These are phyloP conservation scores for Quercus agrifolia DNA, from an alignment of 306 rosid genomes.

Conservation along the genomic window DNA sequence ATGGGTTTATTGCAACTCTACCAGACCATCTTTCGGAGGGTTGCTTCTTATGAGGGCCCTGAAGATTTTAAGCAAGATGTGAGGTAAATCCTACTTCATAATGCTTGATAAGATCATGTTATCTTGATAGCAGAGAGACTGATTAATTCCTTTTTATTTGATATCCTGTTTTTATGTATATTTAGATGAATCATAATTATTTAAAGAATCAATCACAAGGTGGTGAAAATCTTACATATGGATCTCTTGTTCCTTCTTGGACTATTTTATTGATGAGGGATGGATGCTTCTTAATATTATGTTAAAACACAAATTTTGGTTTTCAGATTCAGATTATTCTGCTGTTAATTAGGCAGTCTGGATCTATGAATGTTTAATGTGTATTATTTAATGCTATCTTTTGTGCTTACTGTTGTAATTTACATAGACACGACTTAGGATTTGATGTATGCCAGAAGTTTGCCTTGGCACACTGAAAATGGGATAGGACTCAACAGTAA, in stretches of 20 bases:
- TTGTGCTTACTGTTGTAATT: background rate
- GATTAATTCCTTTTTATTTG: background rate
- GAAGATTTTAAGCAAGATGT: constrained; percentile 68
- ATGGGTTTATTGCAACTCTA: constrained; percentile 18
- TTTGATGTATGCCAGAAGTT: background rate
- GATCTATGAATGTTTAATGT: background rate
- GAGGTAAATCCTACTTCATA: constrained; percentile 39
- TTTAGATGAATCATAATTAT: background rate
- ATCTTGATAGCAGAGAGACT: constrained; percentile 1
- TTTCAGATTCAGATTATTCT: background rate
- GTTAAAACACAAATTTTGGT: background rate
- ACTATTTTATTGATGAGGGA: background rate
- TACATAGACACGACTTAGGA: background rate
- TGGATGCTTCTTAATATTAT: background rate
- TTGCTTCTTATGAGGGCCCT: constrained; percentile 57
- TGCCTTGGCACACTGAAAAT: background rate
- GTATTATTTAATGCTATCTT: background rate
- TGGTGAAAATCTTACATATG: background rate
- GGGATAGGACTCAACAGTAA: background rate
- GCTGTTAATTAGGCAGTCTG: background rate
- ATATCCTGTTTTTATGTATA: background rate
- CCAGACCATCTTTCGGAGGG: constrained; percentile 68
- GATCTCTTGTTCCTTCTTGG: background rate
- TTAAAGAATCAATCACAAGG: background rate
- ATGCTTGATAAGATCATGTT: constrained; percentile 15